phyloP scores from a whole-genome alignment of 768 basidiomycete genomes.

The Glaciozyma antarctica region DNA sequence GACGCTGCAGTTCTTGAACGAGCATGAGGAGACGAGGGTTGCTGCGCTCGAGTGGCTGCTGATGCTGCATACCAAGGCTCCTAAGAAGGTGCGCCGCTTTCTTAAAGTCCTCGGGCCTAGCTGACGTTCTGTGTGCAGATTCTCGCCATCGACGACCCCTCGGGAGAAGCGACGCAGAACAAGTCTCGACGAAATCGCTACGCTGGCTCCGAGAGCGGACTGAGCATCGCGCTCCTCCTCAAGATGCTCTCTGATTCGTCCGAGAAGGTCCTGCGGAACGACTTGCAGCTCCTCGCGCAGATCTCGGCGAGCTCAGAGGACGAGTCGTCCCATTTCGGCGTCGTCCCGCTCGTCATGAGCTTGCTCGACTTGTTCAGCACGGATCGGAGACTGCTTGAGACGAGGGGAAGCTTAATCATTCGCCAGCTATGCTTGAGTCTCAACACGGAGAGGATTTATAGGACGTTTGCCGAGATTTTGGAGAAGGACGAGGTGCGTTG shows the following conservation, averaged over 20 bases:
- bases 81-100: constrained; percentile 63
- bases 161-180: not conserved
- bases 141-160: constrained; percentile 73
- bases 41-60: constrained; percentile 95
- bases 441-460: constrained; percentile 89
- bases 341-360: constrained; percentile 83
- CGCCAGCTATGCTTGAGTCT: constrained; percentile 86
- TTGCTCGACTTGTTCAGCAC: constrained; percentile 91
- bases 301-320: constrained; percentile 89
- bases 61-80: constrained; percentile 97
- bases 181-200: not conserved
- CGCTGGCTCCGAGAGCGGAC: constrained; percentile 5
- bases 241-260: constrained; percentile 94
- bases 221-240: constrained; percentile 76
- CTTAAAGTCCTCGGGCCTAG: not conserved
- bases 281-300: constrained; percentile 88
- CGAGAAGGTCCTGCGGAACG: constrained; percentile 95
- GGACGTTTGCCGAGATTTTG: constrained; percentile 89
- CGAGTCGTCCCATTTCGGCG: constrained; percentile 56
- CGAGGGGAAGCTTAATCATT: constrained; percentile 87
- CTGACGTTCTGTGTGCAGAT: constrained; percentile 49
- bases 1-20: constrained; percentile 86
- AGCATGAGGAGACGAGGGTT: constrained; percentile 91
- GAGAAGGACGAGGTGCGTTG: constrained; percentile 85
- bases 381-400: constrained; percentile 77